These are phyloP conservation scores for Tolypocladium tundrense DNA, from an alignment of 2,329 filamentous ascomycete genomes.

Conservation along the genomic window DNA sequence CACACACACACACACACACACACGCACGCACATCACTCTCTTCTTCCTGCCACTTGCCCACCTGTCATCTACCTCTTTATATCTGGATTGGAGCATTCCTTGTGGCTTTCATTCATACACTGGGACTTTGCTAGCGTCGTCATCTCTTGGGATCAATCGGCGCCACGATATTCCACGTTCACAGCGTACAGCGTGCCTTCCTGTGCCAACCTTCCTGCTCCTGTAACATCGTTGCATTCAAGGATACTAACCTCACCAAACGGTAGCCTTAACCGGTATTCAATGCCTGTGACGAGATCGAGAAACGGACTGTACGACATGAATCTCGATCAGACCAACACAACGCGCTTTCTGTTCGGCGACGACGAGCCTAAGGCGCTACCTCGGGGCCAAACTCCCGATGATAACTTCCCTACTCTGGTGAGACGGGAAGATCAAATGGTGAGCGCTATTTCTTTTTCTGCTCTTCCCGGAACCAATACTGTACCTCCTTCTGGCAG, in stretches of 20 bases:
- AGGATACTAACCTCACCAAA: conserved; percentile 12
- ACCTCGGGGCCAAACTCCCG: conserved; percentile 45
- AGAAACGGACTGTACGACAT: conserved; percentile 58
- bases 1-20: not conserved
- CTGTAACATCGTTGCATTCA: not conserved
- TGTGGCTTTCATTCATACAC: not conserved
- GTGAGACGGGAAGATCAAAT: conserved; percentile 53
- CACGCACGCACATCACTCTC: not conserved
- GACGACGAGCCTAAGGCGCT: conserved; percentile 56
- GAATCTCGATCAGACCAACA: conserved; percentile 73
- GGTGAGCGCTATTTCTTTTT: conserved; percentile 26
- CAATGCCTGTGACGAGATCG: conserved; percentile 75
- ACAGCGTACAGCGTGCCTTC: not conserved
- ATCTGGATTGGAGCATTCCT: not conserved
- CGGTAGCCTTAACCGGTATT: conserved; percentile 74
- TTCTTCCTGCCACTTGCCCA: too few species aligned
- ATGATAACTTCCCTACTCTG: conserved; percentile 82
- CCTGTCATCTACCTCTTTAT: too few species aligned
- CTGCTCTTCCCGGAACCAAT: not conserved
- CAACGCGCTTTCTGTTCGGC: conserved; percentile 75
- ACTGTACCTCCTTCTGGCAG: not conserved
- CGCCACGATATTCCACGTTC: not conserved
- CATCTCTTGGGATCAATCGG: not conserved
- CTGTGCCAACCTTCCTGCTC: not conserved
- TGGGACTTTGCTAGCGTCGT: not conserved